Evolutionary conservation across 495 filamentous ascomycete species (phyloP).

Genomic region (Friedmanniomyces endolithicus): DNA sequence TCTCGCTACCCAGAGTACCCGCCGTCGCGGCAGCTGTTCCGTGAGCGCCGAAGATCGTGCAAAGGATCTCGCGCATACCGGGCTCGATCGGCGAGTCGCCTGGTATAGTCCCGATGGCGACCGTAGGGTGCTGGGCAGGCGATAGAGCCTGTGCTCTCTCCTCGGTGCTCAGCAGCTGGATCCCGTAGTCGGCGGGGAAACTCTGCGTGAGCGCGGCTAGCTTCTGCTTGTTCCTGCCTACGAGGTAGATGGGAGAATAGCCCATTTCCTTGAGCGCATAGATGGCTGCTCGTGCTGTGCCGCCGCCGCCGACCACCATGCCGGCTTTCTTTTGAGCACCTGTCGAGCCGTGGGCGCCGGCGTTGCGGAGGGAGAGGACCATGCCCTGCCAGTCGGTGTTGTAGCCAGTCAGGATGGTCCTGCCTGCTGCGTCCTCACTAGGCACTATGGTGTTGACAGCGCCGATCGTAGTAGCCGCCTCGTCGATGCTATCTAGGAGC

Average conservation of each 20-base stretch:
- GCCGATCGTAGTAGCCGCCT: constrained; percentile 71
- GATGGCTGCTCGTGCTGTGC: constrained; percentile 83
- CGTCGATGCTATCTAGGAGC: constrained; percentile 63
- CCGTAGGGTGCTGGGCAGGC: constrained; percentile 43
- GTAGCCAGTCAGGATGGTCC: constrained; percentile 44
- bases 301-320: constrained; percentile 79
- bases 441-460: constrained; percentile 91
- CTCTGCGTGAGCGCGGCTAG: constrained; percentile 51
- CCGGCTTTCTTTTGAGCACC: constrained; percentile 31
- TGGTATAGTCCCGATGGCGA: constrained; percentile 83
- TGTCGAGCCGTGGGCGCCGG: constrained; percentile 41
- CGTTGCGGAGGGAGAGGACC: constrained; percentile 62
- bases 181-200: constrained; percentile 65
- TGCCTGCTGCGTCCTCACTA: constrained; percentile 31
- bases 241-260: constrained; percentile 73
- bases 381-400: constrained; percentile 98
- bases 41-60: constrained; percentile 43
- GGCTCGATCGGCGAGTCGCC: constrained; percentile 75
- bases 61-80: constrained; percentile 54
- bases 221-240: constrained; percentile 62
- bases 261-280: constrained; percentile 75
- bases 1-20: constrained; percentile 19
- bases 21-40: constrained; percentile 1
- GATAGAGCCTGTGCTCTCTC: constrained; percentile 38
- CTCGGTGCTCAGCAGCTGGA: constrained; percentile 47